Base-by-base conservation (phyloP, 1,284 basidiomycete species). In the Puccinia horiana region DNA sequence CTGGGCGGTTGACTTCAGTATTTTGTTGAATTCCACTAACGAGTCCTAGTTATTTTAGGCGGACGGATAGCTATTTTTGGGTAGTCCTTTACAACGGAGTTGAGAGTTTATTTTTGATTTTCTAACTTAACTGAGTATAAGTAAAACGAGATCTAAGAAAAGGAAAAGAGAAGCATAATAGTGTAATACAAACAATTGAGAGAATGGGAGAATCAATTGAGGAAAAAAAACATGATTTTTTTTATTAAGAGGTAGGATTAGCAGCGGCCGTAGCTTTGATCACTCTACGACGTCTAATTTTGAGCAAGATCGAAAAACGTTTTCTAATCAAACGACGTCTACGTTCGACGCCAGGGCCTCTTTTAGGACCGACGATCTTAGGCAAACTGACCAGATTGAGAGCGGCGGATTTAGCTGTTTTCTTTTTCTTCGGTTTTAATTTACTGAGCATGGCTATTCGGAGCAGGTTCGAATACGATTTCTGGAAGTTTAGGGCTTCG, bases 371-470 rank as follows among this genome's bases (percentile, higher is more conserved):
- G 0, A 73, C 70, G 47, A 73, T 73, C 47, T 73, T 73, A 4
- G 70, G 70, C 29, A 73, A 52, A 20, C 29, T 49, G 70, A 73
- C 44, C 5, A 35, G 29, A 47, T 4, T 47, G 3, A 26, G 0
- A 16, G 47, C 20, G 3, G 70, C 47, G 1, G 70, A 52, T 52
- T 73, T 73, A 1, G 44, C 70, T 8, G 32, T 44, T 73, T 73
- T 73, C 29, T 73, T 73, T 44, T 73, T 73, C 70, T 73, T 73
- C 8, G 70, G 70, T 44, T 73, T 73, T 20, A 73, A n/a, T 73
- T 73, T 73, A 1, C 44, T 23, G 12, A 73, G 49, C 47, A 73
- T 42, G 14, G 2, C 47, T 23, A 44, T 2, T 52, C 47, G 32
- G 8, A 73, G 4, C 11, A 73, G 44, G 44, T n/a, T 35, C 3